Percentiles rank a stretch among this genome's conserved stretches.
These are phyloP conservation scores for Byssochlamys sp. DNA, from an alignment of 2,329 filamentous ascomycete genomes.

Conservation along the genomic window DNA sequence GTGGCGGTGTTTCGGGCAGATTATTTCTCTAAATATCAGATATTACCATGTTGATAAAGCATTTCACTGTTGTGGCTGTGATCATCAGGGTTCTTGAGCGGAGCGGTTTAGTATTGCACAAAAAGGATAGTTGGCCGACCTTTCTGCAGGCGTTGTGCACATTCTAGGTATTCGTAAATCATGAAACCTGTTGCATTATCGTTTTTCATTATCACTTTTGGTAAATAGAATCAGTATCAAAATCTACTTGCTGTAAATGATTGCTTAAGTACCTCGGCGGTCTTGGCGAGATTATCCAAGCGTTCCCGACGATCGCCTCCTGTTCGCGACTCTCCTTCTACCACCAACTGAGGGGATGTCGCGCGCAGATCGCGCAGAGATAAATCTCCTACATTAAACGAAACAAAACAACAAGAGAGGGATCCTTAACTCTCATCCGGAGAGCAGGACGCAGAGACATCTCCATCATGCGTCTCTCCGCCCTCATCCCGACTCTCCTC, in stretches of 20 bases:
- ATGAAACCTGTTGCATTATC: not conserved
- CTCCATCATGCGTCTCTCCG: slow-evolving; percentile 19
- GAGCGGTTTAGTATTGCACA: not conserved
- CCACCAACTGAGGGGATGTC: not conserved
- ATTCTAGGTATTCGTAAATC: not conserved
- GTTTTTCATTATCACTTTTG: no score
- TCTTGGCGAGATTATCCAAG: not conserved
- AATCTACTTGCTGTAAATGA: not conserved
- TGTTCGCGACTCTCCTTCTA: not conserved
- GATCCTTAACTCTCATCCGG: not conserved
- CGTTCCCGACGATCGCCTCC: not conserved
- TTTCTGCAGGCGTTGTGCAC: not conserved
- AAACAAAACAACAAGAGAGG: not conserved
- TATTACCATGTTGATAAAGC: not conserved
- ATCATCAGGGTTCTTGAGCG: not conserved
- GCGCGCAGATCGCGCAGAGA: not conserved
- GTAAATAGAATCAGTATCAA: no score
- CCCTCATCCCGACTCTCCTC: slow-evolving; percentile 17
- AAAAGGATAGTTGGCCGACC: not conserved
- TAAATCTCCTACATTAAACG: not conserved
- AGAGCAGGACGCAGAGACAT: not conserved
- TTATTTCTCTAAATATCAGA: not conserved
- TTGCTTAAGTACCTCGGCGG: not conserved
- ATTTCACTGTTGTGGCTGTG: not conserved
- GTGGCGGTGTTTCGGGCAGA: not conserved